These are phyloP conservation scores for Globisporangium barbulae DNA, from an alignment of 352 stramenopile species.

Conservation along the genomic window DNA sequence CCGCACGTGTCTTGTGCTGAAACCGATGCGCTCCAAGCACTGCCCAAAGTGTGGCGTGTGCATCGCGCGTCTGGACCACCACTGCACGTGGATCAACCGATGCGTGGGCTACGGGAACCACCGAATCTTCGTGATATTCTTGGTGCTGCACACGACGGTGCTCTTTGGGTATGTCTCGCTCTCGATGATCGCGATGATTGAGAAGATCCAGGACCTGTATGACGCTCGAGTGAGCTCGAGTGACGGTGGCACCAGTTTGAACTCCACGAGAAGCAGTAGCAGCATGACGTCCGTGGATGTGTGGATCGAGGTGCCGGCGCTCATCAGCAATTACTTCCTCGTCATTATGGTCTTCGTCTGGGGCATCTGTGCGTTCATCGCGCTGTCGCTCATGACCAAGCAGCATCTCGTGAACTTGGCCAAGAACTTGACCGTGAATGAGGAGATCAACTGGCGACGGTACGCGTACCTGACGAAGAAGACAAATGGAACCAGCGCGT, in stretches of 20 bases:
- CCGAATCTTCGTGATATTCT: conserved; percentile 71
- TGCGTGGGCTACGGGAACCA: conserved; percentile 83
- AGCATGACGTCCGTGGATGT: conserved; percentile 46
- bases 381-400: conserved; percentile 55
- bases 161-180: conserved; percentile 47
- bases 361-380: conserved; percentile 41
- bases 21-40: conserved; percentile 80
- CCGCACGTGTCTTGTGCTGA: conserved; percentile 64
- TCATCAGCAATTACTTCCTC: conserved; percentile 53
- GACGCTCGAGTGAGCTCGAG: conserved; percentile 23
- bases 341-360: conserved; percentile 62
- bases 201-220: conserved; percentile 34
- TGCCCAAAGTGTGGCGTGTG: conserved; percentile 74
- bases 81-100: conserved; percentile 86
- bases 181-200: conserved; percentile 34
- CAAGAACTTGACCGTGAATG: conserved; percentile 79
- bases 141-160: conserved; percentile 60
- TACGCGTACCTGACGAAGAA: conserved; percentile 62
- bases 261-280: conserved; percentile 16
- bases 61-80: conserved; percentile 82
- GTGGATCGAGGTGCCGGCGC: conserved; percentile 52
- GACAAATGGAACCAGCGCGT: conserved; percentile 6
- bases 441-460: conserved; percentile 80
- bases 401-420: conserved; percentile 64
- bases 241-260: conserved; percentile 8